Percentiles rank a stretch among this genome's conserved stretches.
phyloP scores from a whole-genome alignment of 306 rosid species.

The Cucurbita ficifolia region DNA sequence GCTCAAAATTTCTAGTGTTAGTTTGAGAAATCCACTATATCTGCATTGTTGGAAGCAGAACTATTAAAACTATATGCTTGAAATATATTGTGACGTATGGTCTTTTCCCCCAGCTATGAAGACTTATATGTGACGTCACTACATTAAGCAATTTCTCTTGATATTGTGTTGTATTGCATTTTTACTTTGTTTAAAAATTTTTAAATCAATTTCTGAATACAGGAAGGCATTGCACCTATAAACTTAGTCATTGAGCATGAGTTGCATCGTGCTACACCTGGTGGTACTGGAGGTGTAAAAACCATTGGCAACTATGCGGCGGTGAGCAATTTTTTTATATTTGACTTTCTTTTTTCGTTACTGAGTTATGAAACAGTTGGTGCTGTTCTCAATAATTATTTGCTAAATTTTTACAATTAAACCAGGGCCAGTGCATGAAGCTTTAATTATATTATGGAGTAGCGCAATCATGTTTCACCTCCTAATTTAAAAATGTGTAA shows the following conservation, averaged over 20 bases:
- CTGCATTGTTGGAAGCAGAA: neutral
- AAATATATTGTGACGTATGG: neutral
- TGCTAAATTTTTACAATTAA: neutral
- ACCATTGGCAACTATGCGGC: slow-evolving; percentile 98
- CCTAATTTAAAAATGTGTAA: neutral
- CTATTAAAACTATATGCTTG: neutral
- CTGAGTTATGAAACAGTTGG: neutral
- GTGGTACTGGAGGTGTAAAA: slow-evolving; percentile 98
- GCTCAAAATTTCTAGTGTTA: neutral
- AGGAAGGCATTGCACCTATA: slow-evolving; percentile 96
- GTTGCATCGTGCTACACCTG: slow-evolving; percentile 94
- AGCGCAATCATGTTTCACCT: neutral
- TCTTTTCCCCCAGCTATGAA: neutral
- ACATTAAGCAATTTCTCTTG: neutral
- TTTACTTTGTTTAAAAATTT: neutral
- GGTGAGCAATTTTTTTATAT: slow-evolving; percentile 30
- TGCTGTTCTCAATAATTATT: neutral
- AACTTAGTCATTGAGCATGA: slow-evolving; percentile 74
- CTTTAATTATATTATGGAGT: neutral
- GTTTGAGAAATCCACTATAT: neutral
- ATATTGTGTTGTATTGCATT: neutral
- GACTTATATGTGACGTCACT: neutral
- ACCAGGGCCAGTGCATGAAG: neutral
- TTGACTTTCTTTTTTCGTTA: neutral
- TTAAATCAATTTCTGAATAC: slow-evolving; percentile 15